Conservation (phyloP, 2,329 filamentous ascomycete genomes). For the Diplodia corticola region DNA sequence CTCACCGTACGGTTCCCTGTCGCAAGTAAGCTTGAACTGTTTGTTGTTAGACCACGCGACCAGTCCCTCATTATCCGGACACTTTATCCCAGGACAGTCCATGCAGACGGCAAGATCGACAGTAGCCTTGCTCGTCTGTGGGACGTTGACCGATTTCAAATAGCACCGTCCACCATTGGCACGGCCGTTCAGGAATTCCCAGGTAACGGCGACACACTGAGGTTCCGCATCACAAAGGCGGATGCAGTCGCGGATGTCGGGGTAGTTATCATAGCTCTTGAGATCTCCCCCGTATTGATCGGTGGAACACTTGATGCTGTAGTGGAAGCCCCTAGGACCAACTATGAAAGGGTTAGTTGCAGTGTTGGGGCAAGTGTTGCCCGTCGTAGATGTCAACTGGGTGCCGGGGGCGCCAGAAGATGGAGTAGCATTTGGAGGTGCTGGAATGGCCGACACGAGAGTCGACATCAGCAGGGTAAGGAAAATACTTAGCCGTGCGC, state of each 20-base stretch:
- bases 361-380: background rate
- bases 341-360: background rate
- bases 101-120: slow-evolving; percentile 1
- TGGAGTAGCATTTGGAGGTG: background rate
- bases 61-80: background rate
- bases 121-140: background rate
- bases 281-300: background rate
- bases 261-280: no score
- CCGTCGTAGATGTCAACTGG: background rate
- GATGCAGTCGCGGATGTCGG: background rate
- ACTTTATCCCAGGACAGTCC: background rate
- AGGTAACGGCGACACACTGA: background rate
- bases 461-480: background rate
- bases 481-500: slow-evolving; percentile 3
- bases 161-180: background rate
- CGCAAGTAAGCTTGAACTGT: background rate
- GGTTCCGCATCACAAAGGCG: background rate
- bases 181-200: background rate
- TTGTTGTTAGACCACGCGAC: background rate
- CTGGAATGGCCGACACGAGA: background rate
- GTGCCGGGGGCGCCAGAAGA: background rate
- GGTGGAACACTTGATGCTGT: background rate
- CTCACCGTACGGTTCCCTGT: background rate
- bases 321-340: slow-evolving; percentile 3
- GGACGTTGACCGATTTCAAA: background rate